Percentiles rank a stretch among this genome's conserved stretches.
These are phyloP conservation scores for Euphrasia confusa DNA, from an alignment of 257 asterid genomes.

Conservation along the genomic window DNA sequence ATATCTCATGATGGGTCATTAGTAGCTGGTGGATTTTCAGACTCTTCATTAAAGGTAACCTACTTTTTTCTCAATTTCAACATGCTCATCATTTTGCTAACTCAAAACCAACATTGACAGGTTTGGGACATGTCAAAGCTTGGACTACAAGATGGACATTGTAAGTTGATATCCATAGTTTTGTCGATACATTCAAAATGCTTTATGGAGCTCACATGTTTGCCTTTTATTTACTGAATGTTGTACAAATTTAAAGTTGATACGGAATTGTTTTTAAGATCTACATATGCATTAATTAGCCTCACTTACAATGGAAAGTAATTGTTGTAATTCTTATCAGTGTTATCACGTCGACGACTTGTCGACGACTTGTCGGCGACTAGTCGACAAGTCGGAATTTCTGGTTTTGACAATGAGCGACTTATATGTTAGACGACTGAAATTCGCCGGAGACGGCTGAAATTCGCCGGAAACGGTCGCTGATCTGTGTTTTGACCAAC, in stretches of 20 bases:
- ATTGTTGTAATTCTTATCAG: too few relatives aligned
- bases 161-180: conserved; percentile 38
- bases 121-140: conserved; percentile 99
- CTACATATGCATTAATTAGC: neutral
- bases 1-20: conserved; percentile 92
- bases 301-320: neutral
- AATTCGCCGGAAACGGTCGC: too few relatives aligned
- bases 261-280: neutral
- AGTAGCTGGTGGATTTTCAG: conserved; percentile 97
- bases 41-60: conserved; percentile 83
- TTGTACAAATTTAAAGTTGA: neutral
- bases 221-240: neutral
- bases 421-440: too few relatives aligned
- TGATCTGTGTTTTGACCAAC: too few relatives aligned
- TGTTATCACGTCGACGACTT: too few relatives aligned
- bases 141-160: conserved; percentile 62
- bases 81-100: conserved; percentile 26
- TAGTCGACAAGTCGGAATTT: too few relatives aligned
- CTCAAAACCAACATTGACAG: conserved; percentile 39
- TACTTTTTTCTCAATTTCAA: conserved; percentile 21
- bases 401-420: too few relatives aligned
- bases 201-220: neutral
- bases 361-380: too few relatives aligned
- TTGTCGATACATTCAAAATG: conserved; percentile 5
- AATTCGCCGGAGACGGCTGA: too few relatives aligned